Percentiles rank a stretch among this genome's conserved stretches.
These are phyloP conservation scores for Cyclotella kingstonii DNA, from an alignment of 108 stramenopile genomes.

Conservation along the genomic window DNA sequence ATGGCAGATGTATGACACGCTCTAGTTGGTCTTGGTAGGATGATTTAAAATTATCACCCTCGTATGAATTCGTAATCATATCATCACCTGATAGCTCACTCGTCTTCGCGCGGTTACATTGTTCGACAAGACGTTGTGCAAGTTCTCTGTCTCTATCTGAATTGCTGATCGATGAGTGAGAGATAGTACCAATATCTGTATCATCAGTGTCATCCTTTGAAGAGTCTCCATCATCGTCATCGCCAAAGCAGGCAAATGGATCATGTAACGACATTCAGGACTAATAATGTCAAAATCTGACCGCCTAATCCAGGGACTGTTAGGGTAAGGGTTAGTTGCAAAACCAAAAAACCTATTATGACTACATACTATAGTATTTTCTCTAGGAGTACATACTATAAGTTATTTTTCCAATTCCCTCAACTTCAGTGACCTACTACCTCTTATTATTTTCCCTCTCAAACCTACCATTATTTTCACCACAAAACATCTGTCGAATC, in stretches of 20 bases:
- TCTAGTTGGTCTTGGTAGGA: conserved; percentile 28
- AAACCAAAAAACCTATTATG: too few relatives aligned
- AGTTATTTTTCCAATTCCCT: too few relatives aligned
- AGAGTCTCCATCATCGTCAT: conserved; percentile 36
- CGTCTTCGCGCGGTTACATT: background rate
- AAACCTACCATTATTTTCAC: too few relatives aligned
- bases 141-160: background rate
- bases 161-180: background rate
- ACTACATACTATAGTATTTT: too few relatives aligned
- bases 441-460: too few relatives aligned
- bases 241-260: conserved; percentile 40
- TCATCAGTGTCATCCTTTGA: conserved; percentile 8
- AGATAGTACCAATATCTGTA: background rate
- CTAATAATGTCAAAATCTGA: background rate
- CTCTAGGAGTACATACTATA: too few relatives aligned
- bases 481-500: too few relatives aligned
- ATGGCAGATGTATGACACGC: conserved; percentile 18
- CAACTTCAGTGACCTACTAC: too few relatives aligned
- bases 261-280: conserved; percentile 8
- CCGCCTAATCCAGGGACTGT: background rate
- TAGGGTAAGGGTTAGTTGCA: too few relatives aligned
- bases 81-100: background rate
- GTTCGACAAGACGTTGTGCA: conserved; percentile 1
- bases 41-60: background rate
- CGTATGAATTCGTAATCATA: background rate